Base-by-base conservation (phyloP, 2,329 filamentous ascomycete species). In the Penicillium sp. region DNA sequence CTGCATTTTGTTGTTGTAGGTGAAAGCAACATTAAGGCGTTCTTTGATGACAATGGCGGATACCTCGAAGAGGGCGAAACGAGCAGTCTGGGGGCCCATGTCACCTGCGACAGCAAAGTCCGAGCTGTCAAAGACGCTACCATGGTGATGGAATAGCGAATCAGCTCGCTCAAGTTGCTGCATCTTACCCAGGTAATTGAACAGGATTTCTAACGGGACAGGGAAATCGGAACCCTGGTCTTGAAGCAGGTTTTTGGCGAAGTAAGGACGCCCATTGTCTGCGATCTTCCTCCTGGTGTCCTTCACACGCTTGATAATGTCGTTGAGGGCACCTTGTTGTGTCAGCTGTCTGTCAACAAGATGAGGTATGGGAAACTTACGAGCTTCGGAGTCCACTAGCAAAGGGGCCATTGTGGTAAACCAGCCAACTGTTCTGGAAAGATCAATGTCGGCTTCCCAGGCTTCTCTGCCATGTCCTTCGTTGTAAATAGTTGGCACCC, bases 21-120 rank as follows among this genome's bases (percentile, higher is more conserved):
- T 73, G 55, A 77, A 77, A 0, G 72, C 72, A 19, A 77, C 68
- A 31, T 72, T 72, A 19, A 78, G 63, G 15, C 64, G 64, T 0
- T 72, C 74, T 39, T 73, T 68, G 19, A 72, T 67, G 7, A 78
- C 65, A 22, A 76, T 72, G 0, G 75, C 75, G 1, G 74, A 72
- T 5, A 78, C 70, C 49, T 79, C 76, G 45, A 79, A 74, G 0
- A 78, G 69, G 1, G 71, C 72, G 53, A 75, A 74, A 2, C 74
- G 69, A 22, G 68, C 66, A 3, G 73, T 73, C 9, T 67, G 56
- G 15, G 65, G 61, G 4, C 72, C 73, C 56, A 74, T 72, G 52
- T 75, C 73, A 6, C 72, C 69, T 12, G 69, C 69, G 4, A 69
- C 43, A n/a, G 58, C 57, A 21, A 64, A 62, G 17, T 63, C 56